A percentile compares a stretch with the other conserved stretches of the same genome.
Evolutionary conservation across 768 basidiomycete genomes (phyloP).

Genomic region (Amanita phalloides): DNA sequence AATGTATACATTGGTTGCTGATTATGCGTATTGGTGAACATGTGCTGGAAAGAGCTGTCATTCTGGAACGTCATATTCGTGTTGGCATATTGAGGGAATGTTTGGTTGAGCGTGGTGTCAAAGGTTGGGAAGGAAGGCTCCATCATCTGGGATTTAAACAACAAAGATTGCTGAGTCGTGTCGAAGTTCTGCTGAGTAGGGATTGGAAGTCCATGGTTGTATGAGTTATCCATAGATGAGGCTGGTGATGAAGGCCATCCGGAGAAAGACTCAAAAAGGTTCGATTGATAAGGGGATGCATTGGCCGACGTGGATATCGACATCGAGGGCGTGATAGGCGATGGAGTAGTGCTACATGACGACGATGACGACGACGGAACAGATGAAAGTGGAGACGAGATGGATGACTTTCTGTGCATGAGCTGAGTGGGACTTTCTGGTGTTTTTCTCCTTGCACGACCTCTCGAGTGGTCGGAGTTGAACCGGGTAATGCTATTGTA

Average conservation of each 20-base stretch:
- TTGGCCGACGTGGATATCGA: conserved; percentile 1
- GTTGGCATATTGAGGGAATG: conserved; percentile 13
- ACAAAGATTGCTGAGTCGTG: neutral
- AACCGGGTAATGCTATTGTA: conserved; percentile 45
- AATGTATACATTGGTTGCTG: conserved; percentile 9
- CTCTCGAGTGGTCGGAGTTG: conserved; percentile 27
- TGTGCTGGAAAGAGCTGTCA: conserved; percentile 9
- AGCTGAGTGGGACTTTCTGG: conserved; percentile 21
- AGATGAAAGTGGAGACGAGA: conserved; percentile 26
- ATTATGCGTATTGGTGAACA: conserved; percentile 7
- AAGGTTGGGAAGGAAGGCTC: conserved; percentile 14
- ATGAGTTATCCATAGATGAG: conserved; percentile 10
- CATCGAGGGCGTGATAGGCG: conserved; percentile 13
- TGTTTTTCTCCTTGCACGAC: conserved; percentile 26
- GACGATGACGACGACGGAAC: conserved; percentile 27
- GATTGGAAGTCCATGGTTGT: conserved; percentile 14
- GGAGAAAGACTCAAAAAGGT: conserved; percentile 13
- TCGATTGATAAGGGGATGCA: conserved; percentile 11
- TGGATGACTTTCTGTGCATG: conserved; percentile 21
- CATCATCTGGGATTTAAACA: neutral
- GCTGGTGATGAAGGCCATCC: conserved; percentile 13
- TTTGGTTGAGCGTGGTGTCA: conserved; percentile 22
- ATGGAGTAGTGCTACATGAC: conserved; percentile 14
- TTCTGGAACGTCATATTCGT: conserved; percentile 7
- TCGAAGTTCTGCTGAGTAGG: conserved; percentile 6